phyloP scores from a whole-genome alignment of 2,329 filamentous ascomycete species.

The Penicillium olsonii region DNA sequence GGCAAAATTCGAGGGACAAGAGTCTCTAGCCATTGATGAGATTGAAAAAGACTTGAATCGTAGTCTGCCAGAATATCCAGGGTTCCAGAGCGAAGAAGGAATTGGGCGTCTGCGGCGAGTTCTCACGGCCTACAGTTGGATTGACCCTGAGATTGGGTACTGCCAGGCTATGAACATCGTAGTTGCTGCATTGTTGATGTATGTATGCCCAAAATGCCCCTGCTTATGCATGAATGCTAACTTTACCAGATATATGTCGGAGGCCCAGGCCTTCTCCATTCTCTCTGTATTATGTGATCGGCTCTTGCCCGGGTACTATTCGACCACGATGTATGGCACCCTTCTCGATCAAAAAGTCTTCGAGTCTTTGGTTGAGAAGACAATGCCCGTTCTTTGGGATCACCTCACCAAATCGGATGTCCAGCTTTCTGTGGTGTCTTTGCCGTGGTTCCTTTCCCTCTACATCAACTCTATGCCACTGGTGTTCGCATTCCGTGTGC shows the following conservation, averaged over 20 bases:
- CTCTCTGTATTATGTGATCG: conserved; percentile 90
- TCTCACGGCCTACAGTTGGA: conserved; percentile 96
- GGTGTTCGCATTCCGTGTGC: conserved; percentile 92
- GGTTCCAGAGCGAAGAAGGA: conserved; percentile 94
- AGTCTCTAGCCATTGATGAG: conserved; percentile 95
- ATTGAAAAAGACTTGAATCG: conserved; percentile 98
- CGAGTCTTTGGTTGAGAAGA: conserved; percentile 96
- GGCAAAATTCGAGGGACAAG: conserved; percentile 76
- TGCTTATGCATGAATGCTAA: conserved; percentile 17
- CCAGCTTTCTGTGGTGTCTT: conserved; percentile 92
- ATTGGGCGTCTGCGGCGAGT: conserved; percentile 88
- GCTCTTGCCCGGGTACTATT: conserved; percentile 94
- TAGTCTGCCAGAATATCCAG: conserved; percentile 93
- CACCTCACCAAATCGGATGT: conserved; percentile 97
- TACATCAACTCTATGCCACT: conserved; percentile 99
- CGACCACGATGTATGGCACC: conserved; percentile 98
- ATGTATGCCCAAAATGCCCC: conserved; percentile 31
- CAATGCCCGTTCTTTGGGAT: conserved; percentile 97
- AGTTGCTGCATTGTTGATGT: conserved; percentile 92
- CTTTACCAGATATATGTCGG: conserved; percentile 79
- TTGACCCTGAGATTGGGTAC: conserved; percentile 91
- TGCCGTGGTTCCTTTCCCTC: conserved; percentile 96
- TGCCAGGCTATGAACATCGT: conserved; percentile 99
- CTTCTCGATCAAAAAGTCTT: conserved; percentile 96
- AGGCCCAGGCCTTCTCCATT: conserved; percentile 91